Conservation (phyloP, 2,329 filamentous ascomycete genomes). For the Didymella keratinophila region DNA sequence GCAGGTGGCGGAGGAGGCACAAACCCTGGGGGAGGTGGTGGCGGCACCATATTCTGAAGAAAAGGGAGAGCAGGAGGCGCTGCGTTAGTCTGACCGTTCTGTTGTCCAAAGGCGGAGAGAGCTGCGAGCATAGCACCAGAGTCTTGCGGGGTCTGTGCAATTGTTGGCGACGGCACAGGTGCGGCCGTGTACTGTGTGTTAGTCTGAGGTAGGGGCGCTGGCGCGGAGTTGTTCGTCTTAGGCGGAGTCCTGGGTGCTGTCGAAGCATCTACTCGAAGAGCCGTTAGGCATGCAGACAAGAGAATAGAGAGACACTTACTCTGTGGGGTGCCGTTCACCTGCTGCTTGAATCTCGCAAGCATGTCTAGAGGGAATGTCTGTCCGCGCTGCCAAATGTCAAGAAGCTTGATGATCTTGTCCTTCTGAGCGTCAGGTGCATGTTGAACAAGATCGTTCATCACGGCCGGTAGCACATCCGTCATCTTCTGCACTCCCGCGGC, state of each 20-base stretch:
- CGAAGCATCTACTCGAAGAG: slow-evolving; percentile 26
- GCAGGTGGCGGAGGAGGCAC: slow-evolving; percentile 39
- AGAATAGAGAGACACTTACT: slow-evolving; percentile 63
- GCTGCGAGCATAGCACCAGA: slow-evolving; percentile 45
- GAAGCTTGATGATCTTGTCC: slow-evolving; percentile 91
- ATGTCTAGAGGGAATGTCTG: slow-evolving; percentile 85
- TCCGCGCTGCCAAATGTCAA: slow-evolving; percentile 98
- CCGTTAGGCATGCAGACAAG: slow-evolving; percentile 15
- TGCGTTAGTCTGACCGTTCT: slow-evolving; percentile 40
- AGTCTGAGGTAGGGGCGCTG: slow-evolving; percentile 35
- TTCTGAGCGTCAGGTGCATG: slow-evolving; percentile 93
- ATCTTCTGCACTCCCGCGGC: slow-evolving; percentile 95
- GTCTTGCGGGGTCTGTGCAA: slow-evolving; percentile 35
- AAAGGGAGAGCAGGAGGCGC: slow-evolving; percentile 39
- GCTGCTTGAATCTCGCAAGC: slow-evolving; percentile 84
- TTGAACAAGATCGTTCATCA: slow-evolving; percentile 95
- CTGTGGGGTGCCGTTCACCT: slow-evolving; percentile 69
- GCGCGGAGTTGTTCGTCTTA: slow-evolving; percentile 32
- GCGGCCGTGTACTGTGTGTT: slow-evolving; percentile 37
- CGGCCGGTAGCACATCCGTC: slow-evolving; percentile 88
- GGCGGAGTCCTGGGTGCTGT: slow-evolving; percentile 42
- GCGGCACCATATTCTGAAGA: slow-evolving; percentile 39
- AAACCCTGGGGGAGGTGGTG: slow-evolving; percentile 45
- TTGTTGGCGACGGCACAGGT: slow-evolving; percentile 24
- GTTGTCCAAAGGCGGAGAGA: slow-evolving; percentile 43